A percentile compares a stretch with the other conserved stretches of the same genome.
Conservation (phyloP, 1,284 basidiomycete species). For the Sphaerobolus stellatus region DNA sequence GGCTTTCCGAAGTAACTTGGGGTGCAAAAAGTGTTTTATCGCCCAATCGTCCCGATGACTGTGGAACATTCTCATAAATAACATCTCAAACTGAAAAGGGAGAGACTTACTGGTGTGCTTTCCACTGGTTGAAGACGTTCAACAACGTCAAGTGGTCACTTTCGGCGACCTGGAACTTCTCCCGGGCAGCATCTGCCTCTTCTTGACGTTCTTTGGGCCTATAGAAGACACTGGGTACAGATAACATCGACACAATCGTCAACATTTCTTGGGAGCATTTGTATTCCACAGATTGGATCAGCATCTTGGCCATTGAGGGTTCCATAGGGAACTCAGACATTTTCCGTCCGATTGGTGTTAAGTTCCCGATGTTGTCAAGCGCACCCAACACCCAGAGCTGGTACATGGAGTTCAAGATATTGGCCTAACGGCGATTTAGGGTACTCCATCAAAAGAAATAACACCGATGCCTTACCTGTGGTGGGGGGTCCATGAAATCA, state of each 20-base stretch:
- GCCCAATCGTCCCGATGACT: constrained; percentile 93
- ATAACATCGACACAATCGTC: constrained; percentile 98
- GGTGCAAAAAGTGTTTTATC: constrained; percentile 93
- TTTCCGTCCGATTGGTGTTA: constrained; percentile 89
- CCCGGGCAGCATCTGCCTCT: constrained; percentile 93
- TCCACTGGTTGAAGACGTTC: constrained; percentile 99
- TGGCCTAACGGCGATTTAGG: constrained; percentile 54
- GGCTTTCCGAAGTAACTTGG: constrained; percentile 92
- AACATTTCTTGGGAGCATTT: constrained; percentile 94
- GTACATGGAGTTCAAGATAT: constrained; percentile 98
- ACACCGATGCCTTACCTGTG: constrained; percentile 35
- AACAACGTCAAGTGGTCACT: constrained; percentile 95
- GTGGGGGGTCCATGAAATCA: constrained; percentile 51
- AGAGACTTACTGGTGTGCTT: constrained; percentile 76
- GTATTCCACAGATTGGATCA: constrained; percentile 93
- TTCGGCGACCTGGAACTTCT: constrained; percentile 98
- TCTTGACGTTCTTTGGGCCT: constrained; percentile 94
- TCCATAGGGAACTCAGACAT: constrained; percentile 99
- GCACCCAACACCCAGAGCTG: constrained; percentile 99
- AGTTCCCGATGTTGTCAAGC: constrained; percentile 94
- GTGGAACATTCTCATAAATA: constrained; percentile 12
- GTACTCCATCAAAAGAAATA: not conserved
- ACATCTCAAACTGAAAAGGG: constrained; percentile 6
- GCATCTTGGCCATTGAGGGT: constrained; percentile 97
- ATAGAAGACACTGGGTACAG: constrained; percentile 96